These are phyloP conservation scores for Neurospora terricola DNA, from an alignment of 495 filamentous ascomycete genomes.

Conservation along the genomic window DNA sequence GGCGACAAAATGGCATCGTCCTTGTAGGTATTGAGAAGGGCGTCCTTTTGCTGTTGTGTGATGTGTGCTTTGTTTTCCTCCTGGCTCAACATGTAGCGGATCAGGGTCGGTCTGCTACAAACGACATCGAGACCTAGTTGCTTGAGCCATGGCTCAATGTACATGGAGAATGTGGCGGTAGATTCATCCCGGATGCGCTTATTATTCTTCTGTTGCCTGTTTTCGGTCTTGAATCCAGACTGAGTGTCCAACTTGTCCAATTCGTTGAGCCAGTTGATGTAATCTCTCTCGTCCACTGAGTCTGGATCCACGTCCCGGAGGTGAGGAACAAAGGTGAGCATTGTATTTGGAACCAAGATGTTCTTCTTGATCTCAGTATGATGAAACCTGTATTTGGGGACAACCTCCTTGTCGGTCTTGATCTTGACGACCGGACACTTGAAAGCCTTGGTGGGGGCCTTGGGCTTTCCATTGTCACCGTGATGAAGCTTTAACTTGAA, in stretches of 20 bases:
- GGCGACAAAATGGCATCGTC: constrained; percentile 24
- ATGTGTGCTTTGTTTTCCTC: constrained; percentile 25
- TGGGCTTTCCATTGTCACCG: constrained; percentile 26
- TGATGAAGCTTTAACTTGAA: constrained; percentile 33
- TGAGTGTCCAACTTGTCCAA: constrained; percentile 39
- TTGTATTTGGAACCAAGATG: constrained; percentile 37
- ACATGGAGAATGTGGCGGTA: constrained; percentile 30
- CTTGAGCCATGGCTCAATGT: constrained; percentile 35
- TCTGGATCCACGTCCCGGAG: constrained; percentile 35
- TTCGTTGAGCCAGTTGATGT: constrained; percentile 36
- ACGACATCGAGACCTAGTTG: constrained; percentile 27
- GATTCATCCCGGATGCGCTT: constrained; percentile 33
- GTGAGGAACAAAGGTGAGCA: constrained; percentile 40
- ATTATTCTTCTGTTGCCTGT: constrained; percentile 26
- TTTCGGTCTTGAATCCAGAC: constrained; percentile 36
- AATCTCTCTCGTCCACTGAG: constrained; percentile 30
- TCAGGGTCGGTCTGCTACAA: constrained; percentile 33
- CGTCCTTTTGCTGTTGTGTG: constrained; percentile 35
- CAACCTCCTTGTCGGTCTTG: constrained; percentile 28
- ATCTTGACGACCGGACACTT: constrained; percentile 27
- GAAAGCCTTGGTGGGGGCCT: constrained; percentile 23
- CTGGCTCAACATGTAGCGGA: constrained; percentile 33
- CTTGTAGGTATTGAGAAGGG: constrained; percentile 28
- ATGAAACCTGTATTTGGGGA: constrained; percentile 36
- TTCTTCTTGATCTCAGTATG: constrained; percentile 42